Evolutionary conservation across 805 yeast genomes (phyloP).

Genomic region (Brettanomyces anomalus): DNA sequence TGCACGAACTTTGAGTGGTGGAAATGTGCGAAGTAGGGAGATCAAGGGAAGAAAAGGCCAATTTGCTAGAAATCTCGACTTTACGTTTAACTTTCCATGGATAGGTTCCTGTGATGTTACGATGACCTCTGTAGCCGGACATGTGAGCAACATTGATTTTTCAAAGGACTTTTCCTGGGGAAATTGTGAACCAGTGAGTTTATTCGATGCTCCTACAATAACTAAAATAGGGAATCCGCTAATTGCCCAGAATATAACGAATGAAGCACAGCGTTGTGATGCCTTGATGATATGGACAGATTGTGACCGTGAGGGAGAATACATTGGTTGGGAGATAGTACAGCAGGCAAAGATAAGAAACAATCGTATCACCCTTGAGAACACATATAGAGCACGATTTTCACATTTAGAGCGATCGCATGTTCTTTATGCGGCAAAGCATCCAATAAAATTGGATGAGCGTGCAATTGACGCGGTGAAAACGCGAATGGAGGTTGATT

Average conservation of each 20-base stretch:
- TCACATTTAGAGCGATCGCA: conserved; percentile 80
- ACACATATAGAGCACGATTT: conserved; percentile 69
- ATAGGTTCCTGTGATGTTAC: conserved; percentile 68
- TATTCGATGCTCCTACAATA: conserved; percentile 58
- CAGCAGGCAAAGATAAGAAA: conserved; percentile 56
- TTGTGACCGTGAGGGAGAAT: conserved; percentile 96
- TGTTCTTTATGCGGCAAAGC: conserved; percentile 61
- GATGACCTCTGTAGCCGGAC: conserved; percentile 92
- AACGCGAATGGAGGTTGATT: conserved; percentile 79
- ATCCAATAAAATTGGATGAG: conserved; percentile 56
- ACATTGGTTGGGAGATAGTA: conserved; percentile 77
- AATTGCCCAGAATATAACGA: conserved; percentile 56
- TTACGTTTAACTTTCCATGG: conserved; percentile 53
- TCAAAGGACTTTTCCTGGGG: conserved; percentile 59
- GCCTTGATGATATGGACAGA: conserved; percentile 93
- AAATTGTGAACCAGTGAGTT: conserved; percentile 47
- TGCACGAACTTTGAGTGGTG: conserved; percentile 68
- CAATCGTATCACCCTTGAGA: conserved; percentile 33
- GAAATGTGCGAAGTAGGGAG: conserved; percentile 36
- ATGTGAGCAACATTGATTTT: conserved; percentile 59
- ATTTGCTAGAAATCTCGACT: conserved; percentile 74
- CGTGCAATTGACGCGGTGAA: conserved; percentile 74
- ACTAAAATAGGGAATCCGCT: conserved; percentile 27
- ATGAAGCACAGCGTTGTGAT: conserved; percentile 53
- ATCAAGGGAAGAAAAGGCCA: conserved; percentile 36